Base-by-base conservation (phyloP, 176 grass and related monocot species). In the Eleusine coracana region DNA sequence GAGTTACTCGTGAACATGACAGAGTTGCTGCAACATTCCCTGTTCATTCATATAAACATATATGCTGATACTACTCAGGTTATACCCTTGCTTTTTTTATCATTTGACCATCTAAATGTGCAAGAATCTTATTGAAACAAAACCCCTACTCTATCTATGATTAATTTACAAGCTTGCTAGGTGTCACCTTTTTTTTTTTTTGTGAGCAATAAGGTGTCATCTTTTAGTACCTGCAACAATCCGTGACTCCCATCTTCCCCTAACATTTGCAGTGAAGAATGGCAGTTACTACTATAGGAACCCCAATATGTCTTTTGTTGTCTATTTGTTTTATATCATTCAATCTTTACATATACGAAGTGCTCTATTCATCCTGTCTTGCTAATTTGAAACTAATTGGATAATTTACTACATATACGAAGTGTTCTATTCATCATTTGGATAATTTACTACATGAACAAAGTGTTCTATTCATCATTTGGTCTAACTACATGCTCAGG, bases 401-500 rank as follows among this genome's bases (percentile, higher is more conserved):
- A 68, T 76, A 48, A 41, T 66, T 77, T 77, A 16, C 18, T 42
- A 42, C 15, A 70, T 65, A 46, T 44, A 18, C 76, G 34, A 28
- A 48, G 75, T 83, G 50, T 44, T 45, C 44, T 0, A 4, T 21
- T 38, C 58, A 14, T 37, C 10, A 23, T 79, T 11, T 23, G 52
- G 10, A 73, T 75, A 38, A 31, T 65, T 77, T 81, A 15, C 23
- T 42, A 49, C 18, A 70, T 65, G 46, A 51, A n/a, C 76, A 23
- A 81, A 29, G 49, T 65, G 34, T 77, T 81, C 0, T 76, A 9
- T 73, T 84, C 31, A 66, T 87, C 46, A 63, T 81, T 92, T 84
- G 63, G 21, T 80, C 72, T 81, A 88, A 87, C 77, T 86, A 40
- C 61, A 79, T 78, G 73, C 60, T 82, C 87, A 98, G 96, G 84